Conservation (phyloP, 2,329 filamentous ascomycete species). For the Ophiocordyceps sinensis region DNA sequence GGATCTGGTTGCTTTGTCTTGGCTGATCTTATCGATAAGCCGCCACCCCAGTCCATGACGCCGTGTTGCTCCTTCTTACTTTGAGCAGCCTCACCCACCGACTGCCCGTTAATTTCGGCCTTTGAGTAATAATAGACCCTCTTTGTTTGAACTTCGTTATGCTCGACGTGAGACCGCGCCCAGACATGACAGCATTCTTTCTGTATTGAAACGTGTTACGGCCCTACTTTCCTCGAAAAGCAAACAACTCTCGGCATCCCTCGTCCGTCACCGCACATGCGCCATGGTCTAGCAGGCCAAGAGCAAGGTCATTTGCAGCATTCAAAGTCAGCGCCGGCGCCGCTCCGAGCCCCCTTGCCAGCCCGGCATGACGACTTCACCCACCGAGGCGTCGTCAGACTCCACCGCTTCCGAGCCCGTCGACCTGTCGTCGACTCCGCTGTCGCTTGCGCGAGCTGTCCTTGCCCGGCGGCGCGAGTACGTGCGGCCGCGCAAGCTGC, state of each 20-base stretch:
- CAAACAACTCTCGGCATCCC: background rate
- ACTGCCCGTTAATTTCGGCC: too few relatives aligned
- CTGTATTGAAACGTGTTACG: background rate
- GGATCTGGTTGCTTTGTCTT: too few relatives aligned
- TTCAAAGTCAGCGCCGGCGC: conserved; percentile 9
- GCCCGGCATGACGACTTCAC: conserved; percentile 11
- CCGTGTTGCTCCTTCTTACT: too few relatives aligned
- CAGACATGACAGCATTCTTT: conserved; percentile 1
- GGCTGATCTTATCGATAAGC: too few relatives aligned
- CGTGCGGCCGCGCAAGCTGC: conserved; percentile 56
- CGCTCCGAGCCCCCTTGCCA: conserved; percentile 2
- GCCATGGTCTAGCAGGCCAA: conserved; percentile 20
- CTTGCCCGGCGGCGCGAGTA: conserved; percentile 68
- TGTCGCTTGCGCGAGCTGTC: conserved; percentile 50
- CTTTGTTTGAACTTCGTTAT: background rate
- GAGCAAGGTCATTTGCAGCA: conserved; percentile 8
- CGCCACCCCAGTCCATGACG: too few relatives aligned
- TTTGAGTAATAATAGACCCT: too few relatives aligned
- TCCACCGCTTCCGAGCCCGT: conserved; percentile 25
- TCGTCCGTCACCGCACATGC: conserved; percentile 4
- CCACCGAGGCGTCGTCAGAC: conserved; percentile 14
- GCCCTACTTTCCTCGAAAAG: background rate
- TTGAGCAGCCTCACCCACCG: too few relatives aligned
- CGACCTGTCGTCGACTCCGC: conserved; percentile 31
- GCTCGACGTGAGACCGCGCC: background rate